A percentile compares a stretch with the other conserved stretches of the same genome.
These are phyloP conservation scores for Quercus engelmannii DNA, from an alignment of 306 rosid species.

Conservation along the genomic window DNA sequence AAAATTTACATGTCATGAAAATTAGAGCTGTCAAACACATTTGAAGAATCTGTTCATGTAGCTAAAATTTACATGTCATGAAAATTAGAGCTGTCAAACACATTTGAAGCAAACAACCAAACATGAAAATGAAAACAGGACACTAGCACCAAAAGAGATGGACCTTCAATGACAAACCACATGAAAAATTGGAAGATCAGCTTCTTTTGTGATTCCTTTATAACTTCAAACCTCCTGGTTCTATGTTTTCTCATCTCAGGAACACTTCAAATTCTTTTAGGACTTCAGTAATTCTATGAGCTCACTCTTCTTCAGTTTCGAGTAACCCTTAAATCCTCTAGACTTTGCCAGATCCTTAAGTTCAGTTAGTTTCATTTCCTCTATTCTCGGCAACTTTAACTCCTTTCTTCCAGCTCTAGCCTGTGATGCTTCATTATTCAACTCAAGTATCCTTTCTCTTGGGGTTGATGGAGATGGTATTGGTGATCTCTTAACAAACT, in stretches of 20 bases:
- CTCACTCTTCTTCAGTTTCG: slow-evolving; percentile 54
- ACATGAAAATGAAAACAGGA: too few species aligned
- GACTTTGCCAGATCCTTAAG: slow-evolving; percentile 58
- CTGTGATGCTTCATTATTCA: neutral
- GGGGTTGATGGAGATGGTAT: slow-evolving; percentile 35
- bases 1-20: neutral
- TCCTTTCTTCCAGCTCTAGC: slow-evolving; percentile 17
- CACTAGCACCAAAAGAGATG: neutral
- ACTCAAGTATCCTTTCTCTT: slow-evolving; percentile 8
- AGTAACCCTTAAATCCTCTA: slow-evolving; percentile 57
- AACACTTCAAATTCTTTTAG: neutral
- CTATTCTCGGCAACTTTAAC: slow-evolving; percentile 22
- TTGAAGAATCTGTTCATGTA: neutral
- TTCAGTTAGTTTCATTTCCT: slow-evolving; percentile 47
- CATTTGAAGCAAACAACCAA: neutral
- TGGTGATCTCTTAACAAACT: slow-evolving; percentile 55
- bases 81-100: neutral
- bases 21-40: neutral
- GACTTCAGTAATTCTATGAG: slow-evolving; percentile 34
- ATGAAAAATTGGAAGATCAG: neutral
- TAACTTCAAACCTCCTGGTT: neutral
- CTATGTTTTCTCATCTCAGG: neutral
- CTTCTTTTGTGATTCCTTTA: neutral
- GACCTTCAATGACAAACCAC: neutral
- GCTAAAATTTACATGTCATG: neutral